Evolutionary conservation across 768 basidiomycete genomes (phyloP).

Genomic region (Suillus subalutaceus): DNA sequence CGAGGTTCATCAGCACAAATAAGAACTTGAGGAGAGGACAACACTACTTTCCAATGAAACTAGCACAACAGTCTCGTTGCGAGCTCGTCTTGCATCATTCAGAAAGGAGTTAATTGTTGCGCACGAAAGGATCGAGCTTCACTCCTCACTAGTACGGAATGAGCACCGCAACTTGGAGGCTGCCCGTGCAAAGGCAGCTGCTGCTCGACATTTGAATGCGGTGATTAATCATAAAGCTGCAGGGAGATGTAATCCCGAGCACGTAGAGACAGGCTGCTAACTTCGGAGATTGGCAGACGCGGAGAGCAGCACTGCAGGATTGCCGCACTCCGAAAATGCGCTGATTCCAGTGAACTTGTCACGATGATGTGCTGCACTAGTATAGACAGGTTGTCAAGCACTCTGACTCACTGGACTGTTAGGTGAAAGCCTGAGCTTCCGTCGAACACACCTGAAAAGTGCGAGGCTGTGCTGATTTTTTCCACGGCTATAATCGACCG

Average conservation of each 20-base stretch:
- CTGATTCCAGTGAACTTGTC: no score
- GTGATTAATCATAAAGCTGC: not conserved
- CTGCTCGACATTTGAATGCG: not conserved
- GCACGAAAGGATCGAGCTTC: not conserved
- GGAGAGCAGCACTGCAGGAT: no score
- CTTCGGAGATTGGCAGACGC: not conserved
- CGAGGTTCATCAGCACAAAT: not conserved
- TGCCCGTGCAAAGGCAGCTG: not conserved
- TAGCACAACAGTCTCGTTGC: not conserved
- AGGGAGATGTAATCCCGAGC: not conserved
- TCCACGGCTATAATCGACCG: no score
- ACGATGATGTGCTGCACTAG: no score
- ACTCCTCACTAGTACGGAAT: not conserved
- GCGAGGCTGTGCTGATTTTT: no score
- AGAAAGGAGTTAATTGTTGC: not conserved
- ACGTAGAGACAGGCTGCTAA: not conserved
- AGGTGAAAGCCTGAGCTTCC: not conserved
- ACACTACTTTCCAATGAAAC: not conserved
- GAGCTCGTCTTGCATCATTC: not conserved
- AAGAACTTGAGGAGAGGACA: not conserved
- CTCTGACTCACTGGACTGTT: no score
- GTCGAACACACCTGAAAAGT: no score
- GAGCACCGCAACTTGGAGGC: not conserved
- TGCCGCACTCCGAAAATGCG: no score
- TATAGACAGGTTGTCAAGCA: no score